phyloP scores from a whole-genome alignment of 768 basidiomycete genomes.

The Boletus rufocinnamomeus region DNA sequence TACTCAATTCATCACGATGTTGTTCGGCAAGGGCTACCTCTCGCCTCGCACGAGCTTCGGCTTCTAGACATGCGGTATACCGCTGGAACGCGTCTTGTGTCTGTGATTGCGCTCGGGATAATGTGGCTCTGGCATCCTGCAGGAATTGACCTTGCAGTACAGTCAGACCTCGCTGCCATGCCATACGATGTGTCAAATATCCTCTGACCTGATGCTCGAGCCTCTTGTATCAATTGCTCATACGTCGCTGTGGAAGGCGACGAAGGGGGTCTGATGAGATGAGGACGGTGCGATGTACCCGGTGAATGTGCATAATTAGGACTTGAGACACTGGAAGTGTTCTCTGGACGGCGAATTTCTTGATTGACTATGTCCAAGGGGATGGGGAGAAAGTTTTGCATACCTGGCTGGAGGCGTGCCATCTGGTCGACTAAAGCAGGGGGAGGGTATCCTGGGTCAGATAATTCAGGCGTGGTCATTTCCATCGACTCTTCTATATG shows the following conservation, averaged over 20 bases:
- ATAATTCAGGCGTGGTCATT: conserved; percentile 36
- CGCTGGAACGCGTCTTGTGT: conserved; percentile 70
- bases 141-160: conserved; percentile 55
- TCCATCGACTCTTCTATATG: conserved; percentile 39
- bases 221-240: conserved; percentile 59
- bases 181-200: conserved; percentile 8
- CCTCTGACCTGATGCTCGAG: conserved; percentile 58
- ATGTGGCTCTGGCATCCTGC: conserved; percentile 57
- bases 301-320: conserved; percentile 36
- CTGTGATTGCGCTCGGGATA: conserved; percentile 68
- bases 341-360: conserved; percentile 23
- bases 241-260: conserved; percentile 53
- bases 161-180: conserved; percentile 9
- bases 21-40: conserved; percentile 66
- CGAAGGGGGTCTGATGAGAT: conserved; percentile 46
- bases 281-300: conserved; percentile 32
- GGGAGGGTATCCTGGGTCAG: conserved; percentile 35
- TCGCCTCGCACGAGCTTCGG: conserved; percentile 65
- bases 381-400: conserved; percentile 1
- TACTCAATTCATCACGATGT: conserved; percentile 62
- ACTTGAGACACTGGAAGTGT: conserved; percentile 32
- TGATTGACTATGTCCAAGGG: conserved; percentile 7
- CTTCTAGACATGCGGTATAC: conserved; percentile 68
- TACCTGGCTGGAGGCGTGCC: conserved; percentile 38
- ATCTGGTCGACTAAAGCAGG: conserved; percentile 36